These are phyloP conservation scores for Globisporangium yorkense DNA, from an alignment of 352 stramenopile species.

Conservation along the genomic window DNA sequence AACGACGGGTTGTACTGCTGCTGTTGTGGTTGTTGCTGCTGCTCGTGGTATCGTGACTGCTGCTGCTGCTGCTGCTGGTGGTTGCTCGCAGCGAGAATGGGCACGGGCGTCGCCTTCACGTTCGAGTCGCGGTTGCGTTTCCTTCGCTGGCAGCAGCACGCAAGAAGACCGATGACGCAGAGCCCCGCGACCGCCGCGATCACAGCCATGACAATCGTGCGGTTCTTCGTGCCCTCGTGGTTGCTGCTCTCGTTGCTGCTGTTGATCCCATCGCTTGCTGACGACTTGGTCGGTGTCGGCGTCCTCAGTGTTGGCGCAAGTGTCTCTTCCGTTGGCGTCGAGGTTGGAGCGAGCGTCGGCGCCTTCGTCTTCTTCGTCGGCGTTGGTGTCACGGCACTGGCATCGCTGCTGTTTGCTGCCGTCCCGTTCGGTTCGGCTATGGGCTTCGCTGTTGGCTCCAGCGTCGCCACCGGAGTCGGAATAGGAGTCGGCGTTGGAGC, in stretches of 20 bases:
- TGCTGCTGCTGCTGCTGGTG: not conserved
- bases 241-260: constrained; percentile 5
- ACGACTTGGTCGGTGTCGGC: not conserved
- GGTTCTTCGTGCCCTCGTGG: not conserved
- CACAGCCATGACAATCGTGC: constrained; percentile 12
- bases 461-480: not conserved
- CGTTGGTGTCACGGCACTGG: not conserved
- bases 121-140: constrained; percentile 4
- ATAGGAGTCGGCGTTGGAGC: not conserved
- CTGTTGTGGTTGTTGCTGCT: not conserved
- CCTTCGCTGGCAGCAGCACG: constrained; percentile 10
- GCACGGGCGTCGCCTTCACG: constrained; percentile 2
- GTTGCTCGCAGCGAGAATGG: constrained; percentile 1
- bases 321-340: not conserved
- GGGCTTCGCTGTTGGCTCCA: not conserved
- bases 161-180: constrained; percentile 9
- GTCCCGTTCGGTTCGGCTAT: not conserved
- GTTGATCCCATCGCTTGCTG: not conserved
- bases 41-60: not conserved
- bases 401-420: not conserved
- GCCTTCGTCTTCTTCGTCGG: constrained; percentile 8
- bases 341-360: constrained; percentile 4
- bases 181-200: constrained; percentile 8
- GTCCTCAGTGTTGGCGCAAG: not conserved
- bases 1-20: constrained; percentile 7